These are phyloP conservation scores for Crithidia mellificae DNA, from an alignment of 208 protist species.

Conservation along the genomic window DNA sequence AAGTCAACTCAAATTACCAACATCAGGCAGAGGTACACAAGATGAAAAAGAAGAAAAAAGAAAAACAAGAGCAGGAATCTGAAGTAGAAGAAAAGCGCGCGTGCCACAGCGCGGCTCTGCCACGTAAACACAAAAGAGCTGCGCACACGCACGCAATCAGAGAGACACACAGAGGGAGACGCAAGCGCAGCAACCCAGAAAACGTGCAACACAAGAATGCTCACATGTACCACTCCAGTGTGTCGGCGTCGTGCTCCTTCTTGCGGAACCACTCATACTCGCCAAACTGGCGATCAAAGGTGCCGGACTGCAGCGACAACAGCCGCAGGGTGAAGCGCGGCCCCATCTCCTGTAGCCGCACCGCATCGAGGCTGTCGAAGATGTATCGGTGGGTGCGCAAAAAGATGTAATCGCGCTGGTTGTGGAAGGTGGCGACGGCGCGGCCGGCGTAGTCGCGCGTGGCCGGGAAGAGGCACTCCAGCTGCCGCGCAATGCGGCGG, in stretches of 20 bases:
- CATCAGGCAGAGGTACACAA: no score
- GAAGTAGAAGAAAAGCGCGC: no score
- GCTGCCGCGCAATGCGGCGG: slow-evolving; percentile 79
- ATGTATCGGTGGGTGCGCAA: slow-evolving; percentile 93
- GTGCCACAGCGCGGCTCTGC: no score
- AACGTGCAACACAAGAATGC: neutral
- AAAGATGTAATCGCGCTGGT: slow-evolving; percentile 95
- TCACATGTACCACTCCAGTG: slow-evolving; percentile 91
- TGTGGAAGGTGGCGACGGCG: slow-evolving; percentile 93
- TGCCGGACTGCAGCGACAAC: slow-evolving; percentile 89
- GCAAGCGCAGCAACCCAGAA: neutral
- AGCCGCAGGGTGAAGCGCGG: slow-evolving; percentile 91
- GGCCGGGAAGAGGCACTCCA: slow-evolving; percentile 89
- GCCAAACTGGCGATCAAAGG: slow-evolving; percentile 91
- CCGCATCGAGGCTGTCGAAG: slow-evolving; percentile 87
- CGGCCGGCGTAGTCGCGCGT: slow-evolving; percentile 89
- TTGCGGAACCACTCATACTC: slow-evolving; percentile 95
- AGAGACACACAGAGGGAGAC: no score
- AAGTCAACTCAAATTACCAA: no score
- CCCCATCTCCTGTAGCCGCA: slow-evolving; percentile 93
- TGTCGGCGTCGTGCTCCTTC: slow-evolving; percentile 90
- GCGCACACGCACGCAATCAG: no score
- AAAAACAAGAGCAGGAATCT: no score
- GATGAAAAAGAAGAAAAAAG: no score
- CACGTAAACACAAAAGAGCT: no score